phyloP scores from a whole-genome alignment of 108 stramenopile genomes.

The Bacterosira constricta region DNA sequence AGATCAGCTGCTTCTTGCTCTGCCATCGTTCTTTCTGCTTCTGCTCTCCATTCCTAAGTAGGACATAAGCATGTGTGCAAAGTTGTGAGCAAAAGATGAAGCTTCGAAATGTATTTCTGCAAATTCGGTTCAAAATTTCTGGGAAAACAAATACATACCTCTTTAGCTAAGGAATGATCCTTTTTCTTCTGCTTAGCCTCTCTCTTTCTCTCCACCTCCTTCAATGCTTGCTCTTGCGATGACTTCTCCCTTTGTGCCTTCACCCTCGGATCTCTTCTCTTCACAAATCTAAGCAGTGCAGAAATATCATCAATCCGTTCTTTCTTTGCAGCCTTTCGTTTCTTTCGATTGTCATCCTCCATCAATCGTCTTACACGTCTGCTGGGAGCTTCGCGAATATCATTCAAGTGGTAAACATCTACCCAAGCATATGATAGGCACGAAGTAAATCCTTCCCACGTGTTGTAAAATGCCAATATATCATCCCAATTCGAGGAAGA shows the following conservation, averaged over 20 bases:
- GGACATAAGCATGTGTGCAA: neutral
- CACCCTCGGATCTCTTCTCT: constrained; percentile 86
- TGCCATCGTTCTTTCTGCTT: constrained; percentile 61
- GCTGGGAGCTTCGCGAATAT: constrained; percentile 70
- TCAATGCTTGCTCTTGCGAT: constrained; percentile 55
- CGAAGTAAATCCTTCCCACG: constrained; percentile 81
- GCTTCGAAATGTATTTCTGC: constrained; percentile 3
- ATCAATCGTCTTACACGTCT: constrained; percentile 78
- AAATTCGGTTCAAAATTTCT: neutral
- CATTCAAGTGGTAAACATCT: constrained; percentile 65
- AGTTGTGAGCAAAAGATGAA: neutral
- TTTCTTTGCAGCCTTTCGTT: constrained; percentile 67
- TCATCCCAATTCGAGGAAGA: constrained; percentile 55
- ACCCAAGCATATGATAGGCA: constrained; percentile 83
- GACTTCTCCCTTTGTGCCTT: constrained; percentile 48
- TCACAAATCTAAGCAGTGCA: constrained; percentile 81
- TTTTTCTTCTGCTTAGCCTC: constrained; percentile 52
- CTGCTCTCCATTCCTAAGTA: constrained; percentile 61
- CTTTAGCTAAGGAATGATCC: constrained; percentile 56
- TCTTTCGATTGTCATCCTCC: constrained; percentile 89
- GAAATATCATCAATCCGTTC: constrained; percentile 75
- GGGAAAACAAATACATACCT: constrained; percentile 27
- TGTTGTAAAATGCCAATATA: constrained; percentile 70
- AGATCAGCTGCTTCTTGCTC: constrained; percentile 79
- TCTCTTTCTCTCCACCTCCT: constrained; percentile 52